Evolutionary conservation across 2,329 filamentous ascomycete genomes (phyloP), one percentile per base, ranked within the genome.

Genomic region (Colletotrichum sp.): DNA sequence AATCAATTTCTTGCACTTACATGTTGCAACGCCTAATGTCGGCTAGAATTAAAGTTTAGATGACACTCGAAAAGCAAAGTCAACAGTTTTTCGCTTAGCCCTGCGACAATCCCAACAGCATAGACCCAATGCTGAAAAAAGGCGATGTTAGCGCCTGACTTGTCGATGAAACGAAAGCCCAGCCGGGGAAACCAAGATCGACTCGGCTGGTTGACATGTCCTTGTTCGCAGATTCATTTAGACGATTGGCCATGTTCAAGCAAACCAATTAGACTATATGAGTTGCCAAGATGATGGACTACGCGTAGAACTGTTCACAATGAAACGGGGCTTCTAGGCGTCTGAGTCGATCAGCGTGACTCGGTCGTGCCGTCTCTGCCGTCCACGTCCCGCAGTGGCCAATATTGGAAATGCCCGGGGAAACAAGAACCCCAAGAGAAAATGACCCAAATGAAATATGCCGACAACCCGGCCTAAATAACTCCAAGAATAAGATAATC

Each of bases 331-430:
- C 44, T 1, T 48, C 44, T 9, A 48, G n/a, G 19, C 44, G 11
- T 48, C 11, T 13, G n/a, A 48, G 44, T 22, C 22, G 3, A 22
- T 48, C n/a, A n/a, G 6, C 6, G 6, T 48, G n/a, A 48, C 44
- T 48, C 44, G 11, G 44, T 12, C n/a, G 11, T 13, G 44, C 4
- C 11, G n/a, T 48, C 11, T n/a, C n/a, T 48, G 44, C 44, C 44
- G n/a, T 48, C 3, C n/a, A 13, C 44, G 2, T 48, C 0, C 3
- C n/a, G n/a, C 44, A 48, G 19, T 4, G 1, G 11, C 5, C 9
- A 13, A 48, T 16, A 0, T 48, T 48, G 11, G 11, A 48, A 22
- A 48, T 48, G 4, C 3, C 13, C 6, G 13, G 34, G 12, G 13
- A 4, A 36, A 12, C 6, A 15, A 15, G 12, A 22, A 12, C 9